Evolutionary conservation across 2,329 filamentous ascomycete genomes (phyloP).

Genomic region (Xenoacremonium recifei): DNA sequence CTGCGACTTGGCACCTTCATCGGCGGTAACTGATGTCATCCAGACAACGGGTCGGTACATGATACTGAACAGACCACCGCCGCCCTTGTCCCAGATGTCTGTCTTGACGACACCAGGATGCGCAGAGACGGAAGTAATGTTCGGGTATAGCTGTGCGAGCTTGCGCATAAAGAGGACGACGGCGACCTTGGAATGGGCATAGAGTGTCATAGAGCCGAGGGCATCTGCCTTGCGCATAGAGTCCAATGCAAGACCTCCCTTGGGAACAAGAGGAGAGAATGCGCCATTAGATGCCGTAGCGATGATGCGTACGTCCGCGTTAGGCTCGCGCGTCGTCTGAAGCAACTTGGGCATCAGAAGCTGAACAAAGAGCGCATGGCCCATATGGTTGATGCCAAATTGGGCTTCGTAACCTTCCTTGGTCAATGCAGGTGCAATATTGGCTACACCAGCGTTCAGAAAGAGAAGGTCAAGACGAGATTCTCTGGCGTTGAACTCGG

Average conservation of each 20-base stretch:
- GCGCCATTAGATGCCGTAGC: neutral
- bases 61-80: neutral
- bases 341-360: neutral
- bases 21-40: neutral
- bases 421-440: neutral
- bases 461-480: conserved; percentile 1
- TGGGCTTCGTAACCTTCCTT: conserved; percentile 2
- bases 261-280: neutral
- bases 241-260: neutral
- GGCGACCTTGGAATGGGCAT: neutral
- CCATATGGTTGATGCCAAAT: conserved; percentile 4
- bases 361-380: conserved; percentile 2
- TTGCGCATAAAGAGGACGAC: neutral
- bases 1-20: conserved; percentile 1
- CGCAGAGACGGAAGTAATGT: neutral
- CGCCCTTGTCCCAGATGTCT: neutral
- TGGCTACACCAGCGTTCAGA: conserved; percentile 1
- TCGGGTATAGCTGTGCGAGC: neutral
- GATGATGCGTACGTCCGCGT: neutral
- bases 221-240: neutral
- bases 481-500: neutral
- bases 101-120: neutral
- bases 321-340: neutral
- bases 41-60: neutral
- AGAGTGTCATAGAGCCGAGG: neutral